These are phyloP conservation scores for Apiospora marii DNA, from an alignment of 2,329 filamentous ascomycete genomes.

Conservation along the genomic window DNA sequence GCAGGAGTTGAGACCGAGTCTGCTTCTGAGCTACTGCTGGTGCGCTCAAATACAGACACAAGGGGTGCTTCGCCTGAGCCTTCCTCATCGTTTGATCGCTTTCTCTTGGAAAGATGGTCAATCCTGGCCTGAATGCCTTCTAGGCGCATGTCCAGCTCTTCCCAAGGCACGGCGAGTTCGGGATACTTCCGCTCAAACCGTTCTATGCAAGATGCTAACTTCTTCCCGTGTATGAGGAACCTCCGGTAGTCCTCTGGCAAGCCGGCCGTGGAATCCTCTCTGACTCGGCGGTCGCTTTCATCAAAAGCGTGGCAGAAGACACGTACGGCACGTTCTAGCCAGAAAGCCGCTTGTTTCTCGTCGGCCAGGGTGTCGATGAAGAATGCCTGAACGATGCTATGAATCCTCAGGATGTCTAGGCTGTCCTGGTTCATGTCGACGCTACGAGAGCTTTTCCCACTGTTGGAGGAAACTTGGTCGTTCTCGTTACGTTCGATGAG, in stretches of 20 bases:
- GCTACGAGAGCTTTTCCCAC: slow-evolving; percentile 50
- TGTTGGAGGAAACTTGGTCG: slow-evolving; percentile 48
- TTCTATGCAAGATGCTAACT: slow-evolving; percentile 52
- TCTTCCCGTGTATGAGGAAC: slow-evolving; percentile 59
- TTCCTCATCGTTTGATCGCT: slow-evolving; percentile 44
- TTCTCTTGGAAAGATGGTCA: slow-evolving; percentile 50
- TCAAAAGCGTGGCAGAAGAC: slow-evolving; percentile 60
- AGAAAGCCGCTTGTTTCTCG: slow-evolving; percentile 51
- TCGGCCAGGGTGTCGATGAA: slow-evolving; percentile 56
- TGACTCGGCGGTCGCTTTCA: slow-evolving; percentile 52
- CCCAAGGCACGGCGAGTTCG: slow-evolving; percentile 40
- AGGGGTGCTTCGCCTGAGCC: slow-evolving; percentile 43
- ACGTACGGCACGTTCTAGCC: slow-evolving; percentile 56
- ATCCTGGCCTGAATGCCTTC: slow-evolving; percentile 51
- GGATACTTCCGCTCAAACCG: slow-evolving; percentile 46
- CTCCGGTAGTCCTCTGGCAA: slow-evolving; percentile 61
- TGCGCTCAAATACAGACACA: slow-evolving; percentile 59
- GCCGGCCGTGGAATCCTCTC: slow-evolving; percentile 50
- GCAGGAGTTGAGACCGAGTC: slow-evolving; percentile 50
- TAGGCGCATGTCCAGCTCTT: slow-evolving; percentile 47
- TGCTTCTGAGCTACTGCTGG: slow-evolving; percentile 56
- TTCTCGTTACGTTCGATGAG: slow-evolving; percentile 59
- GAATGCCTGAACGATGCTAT: slow-evolving; percentile 61
- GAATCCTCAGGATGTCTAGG: slow-evolving; percentile 58
- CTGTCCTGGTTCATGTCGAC: slow-evolving; percentile 52